These are phyloP conservation scores for Lotus japonicus DNA, from an alignment of 306 rosid genomes.

Conservation along the genomic window DNA sequence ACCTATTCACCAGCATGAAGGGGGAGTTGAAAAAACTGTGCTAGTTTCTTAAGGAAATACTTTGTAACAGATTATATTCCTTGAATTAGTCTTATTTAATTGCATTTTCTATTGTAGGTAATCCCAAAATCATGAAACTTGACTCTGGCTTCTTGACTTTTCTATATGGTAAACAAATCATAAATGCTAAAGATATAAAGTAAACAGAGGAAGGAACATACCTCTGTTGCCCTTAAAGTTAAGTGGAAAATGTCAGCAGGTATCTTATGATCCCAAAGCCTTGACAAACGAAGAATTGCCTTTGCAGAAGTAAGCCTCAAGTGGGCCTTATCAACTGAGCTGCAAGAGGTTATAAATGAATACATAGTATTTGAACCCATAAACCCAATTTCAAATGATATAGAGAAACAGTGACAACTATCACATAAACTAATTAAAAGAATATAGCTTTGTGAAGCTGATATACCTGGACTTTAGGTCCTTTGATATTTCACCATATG, in stretches of 20 bases:
- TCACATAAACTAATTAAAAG: background rate
- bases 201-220: conserved; percentile 21
- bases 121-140: background rate
- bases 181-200: conserved; percentile 19
- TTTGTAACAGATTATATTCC: background rate
- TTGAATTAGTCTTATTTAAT: background rate
- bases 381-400: conserved; percentile 1
- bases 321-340: conserved; percentile 92
- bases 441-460: background rate
- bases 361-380: conserved; percentile 18
- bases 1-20: background rate
- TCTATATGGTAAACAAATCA: conserved; percentile 15
- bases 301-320: conserved; percentile 91
- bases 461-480: conserved; percentile 77
- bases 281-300: conserved; percentile 83
- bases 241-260: conserved; percentile 71
- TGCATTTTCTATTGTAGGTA: background rate
- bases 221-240: conserved; percentile 76
- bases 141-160: background rate
- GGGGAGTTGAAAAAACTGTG: background rate
- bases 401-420: background rate
- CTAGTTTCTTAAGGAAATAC: background rate
- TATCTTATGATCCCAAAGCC: conserved; percentile 92
- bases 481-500: conserved; percentile 86
- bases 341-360: conserved; percentile 40